Conservation (phyloP, 257 asterid genomes). For the Thymus quinquecostatus region DNA sequence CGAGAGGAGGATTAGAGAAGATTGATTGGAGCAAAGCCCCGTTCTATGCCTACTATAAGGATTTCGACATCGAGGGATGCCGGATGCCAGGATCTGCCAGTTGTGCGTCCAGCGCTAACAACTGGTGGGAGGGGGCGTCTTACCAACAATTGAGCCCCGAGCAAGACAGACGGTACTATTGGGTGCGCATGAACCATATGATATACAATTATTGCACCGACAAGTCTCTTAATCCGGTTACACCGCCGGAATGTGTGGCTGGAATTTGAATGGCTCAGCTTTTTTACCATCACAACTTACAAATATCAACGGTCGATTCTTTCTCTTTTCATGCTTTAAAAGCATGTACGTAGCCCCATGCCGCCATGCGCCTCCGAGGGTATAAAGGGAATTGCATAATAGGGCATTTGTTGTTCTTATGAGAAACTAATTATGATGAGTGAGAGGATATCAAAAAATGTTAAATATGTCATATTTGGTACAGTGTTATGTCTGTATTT, state of each 20-base stretch:
- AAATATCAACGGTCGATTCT: slow-evolving; percentile 8
- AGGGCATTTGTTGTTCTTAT: slow-evolving; percentile 3
- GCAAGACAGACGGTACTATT: slow-evolving; percentile 60
- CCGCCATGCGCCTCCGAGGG: slow-evolving; percentile 38
- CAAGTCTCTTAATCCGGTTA: slow-evolving; percentile 52
- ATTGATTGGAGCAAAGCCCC: slow-evolving; percentile 92
- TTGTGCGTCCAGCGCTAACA: slow-evolving; percentile 54
- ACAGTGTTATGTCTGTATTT: slow-evolving; percentile 27
- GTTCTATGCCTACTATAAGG: slow-evolving; percentile 79
- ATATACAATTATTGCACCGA: slow-evolving; percentile 91
- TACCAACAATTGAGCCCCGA: slow-evolving; percentile 56
- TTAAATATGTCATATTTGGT: slow-evolving; percentile 25
- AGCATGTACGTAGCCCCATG: neutral
- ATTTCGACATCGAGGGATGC: slow-evolving; percentile 89
- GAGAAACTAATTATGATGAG: neutral
- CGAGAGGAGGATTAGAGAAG: slow-evolving; percentile 85
- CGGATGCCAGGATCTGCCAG: slow-evolving; percentile 64
- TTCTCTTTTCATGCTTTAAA: slow-evolving; percentile 10
- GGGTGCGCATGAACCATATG: slow-evolving; percentile 82
- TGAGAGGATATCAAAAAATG: slow-evolving; percentile 21
- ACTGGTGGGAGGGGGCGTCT: slow-evolving; percentile 87
- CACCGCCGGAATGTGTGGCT: slow-evolving; percentile 70
- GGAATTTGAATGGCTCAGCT: slow-evolving; percentile 45
- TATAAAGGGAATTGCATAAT: slow-evolving; percentile 20
- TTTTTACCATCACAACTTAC: neutral